These are phyloP conservation scores for Gloeophyllum trabeum DNA, from an alignment of 768 basidiomycete genomes.

Conservation along the genomic window DNA sequence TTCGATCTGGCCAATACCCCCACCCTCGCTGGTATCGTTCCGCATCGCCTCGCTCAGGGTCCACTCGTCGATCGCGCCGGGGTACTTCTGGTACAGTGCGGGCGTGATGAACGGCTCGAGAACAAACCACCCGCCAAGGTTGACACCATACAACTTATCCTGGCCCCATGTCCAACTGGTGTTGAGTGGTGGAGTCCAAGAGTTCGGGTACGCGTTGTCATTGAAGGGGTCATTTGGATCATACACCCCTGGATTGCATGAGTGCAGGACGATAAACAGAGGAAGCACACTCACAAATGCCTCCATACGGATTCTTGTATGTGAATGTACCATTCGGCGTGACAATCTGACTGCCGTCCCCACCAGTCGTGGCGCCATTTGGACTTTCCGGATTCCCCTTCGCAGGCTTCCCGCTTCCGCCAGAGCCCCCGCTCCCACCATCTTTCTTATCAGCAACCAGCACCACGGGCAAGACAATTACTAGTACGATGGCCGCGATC, in stretches of 20 bases:
- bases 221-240: conserved; percentile 69
- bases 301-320: conserved; percentile 71
- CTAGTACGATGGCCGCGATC: too few relatives aligned
- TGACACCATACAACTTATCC: conserved; percentile 50
- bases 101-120: conserved; percentile 75
- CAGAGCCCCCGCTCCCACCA: not conserved
- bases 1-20: conserved; percentile 56
- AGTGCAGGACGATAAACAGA: not conserved
- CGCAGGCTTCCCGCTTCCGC: not conserved
- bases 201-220: conserved; percentile 62
- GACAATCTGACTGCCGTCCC: conserved; percentile 57
- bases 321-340: conserved; percentile 61
- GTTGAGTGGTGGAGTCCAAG: conserved; percentile 74
- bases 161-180: conserved; percentile 60
- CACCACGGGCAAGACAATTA: too few relatives aligned
- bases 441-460: conserved; percentile 8
- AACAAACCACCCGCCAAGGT: conserved; percentile 67
- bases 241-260: conserved; percentile 20
- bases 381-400: conserved; percentile 10
- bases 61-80: conserved; percentile 50
- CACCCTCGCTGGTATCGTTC: conserved; percentile 47
- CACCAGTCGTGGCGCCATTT: conserved; percentile 33
- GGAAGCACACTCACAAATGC: conserved; percentile 29
- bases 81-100: conserved; percentile 49
- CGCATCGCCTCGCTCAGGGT: conserved; percentile 57